Conservation (phyloP, 257 asterid species). For the Avicennia marina region DNA sequence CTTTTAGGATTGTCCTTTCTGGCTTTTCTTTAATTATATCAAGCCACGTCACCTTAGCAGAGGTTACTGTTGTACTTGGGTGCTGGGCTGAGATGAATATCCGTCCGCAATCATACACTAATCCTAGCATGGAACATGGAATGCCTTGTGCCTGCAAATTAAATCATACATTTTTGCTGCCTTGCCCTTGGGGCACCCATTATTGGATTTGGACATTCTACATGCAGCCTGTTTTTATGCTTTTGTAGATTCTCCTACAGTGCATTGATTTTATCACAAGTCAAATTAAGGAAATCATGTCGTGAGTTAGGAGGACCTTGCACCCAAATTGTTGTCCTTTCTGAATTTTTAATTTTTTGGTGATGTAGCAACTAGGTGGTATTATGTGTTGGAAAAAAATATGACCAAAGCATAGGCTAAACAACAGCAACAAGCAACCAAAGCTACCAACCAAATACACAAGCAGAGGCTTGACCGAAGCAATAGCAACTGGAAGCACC, state of each 20-base stretch:
- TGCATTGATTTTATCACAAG: background rate
- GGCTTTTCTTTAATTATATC: slow-evolving; percentile 9
- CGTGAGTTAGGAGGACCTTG: no score
- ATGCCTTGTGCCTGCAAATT: no score
- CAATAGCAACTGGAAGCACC: no score
- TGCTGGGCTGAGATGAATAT: background rate
- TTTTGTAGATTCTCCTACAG: slow-evolving; percentile 7
- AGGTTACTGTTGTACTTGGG: no score
- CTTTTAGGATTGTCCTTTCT: background rate
- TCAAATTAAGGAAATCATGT: background rate
- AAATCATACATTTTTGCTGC: no score
- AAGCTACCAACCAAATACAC: no score
- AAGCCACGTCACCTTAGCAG: slow-evolving; percentile 7
- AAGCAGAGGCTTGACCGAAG: no score
- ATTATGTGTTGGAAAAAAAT: no score
- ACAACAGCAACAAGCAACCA: no score
- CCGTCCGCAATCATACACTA: background rate
- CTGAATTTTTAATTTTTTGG: no score
- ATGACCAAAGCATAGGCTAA: no score
- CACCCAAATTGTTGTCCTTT: background rate
- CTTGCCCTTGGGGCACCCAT: background rate
- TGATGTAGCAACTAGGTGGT: no score
- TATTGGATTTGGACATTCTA: background rate
- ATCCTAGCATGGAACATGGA: background rate
- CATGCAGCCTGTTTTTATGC: background rate